phyloP scores from a whole-genome alignment of 2,329 filamentous ascomycete genomes.

The Thelonectria discophora region DNA sequence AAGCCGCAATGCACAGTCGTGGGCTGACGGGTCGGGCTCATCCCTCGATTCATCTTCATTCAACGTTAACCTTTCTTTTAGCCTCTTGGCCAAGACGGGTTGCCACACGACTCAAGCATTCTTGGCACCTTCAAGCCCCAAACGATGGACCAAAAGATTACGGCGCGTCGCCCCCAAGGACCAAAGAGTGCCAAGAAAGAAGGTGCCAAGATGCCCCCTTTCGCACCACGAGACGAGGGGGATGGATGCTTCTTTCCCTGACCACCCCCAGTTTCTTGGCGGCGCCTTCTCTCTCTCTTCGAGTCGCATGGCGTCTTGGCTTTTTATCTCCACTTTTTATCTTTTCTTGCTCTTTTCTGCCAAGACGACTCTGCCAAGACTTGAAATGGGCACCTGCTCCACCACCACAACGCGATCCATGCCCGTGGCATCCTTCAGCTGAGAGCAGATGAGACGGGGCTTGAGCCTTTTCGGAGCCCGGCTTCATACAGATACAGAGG shows the following conservation, averaged over 20 bases:
- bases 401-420: too few species aligned
- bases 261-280: constrained; percentile 14
- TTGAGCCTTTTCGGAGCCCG: background rate
- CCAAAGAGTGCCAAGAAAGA: constrained; percentile 1
- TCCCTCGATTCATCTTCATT: too few species aligned
- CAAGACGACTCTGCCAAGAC: constrained; percentile 16
- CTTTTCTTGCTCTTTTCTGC: background rate
- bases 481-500: background rate
- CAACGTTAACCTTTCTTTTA: constrained; percentile 7
- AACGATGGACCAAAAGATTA: background rate
- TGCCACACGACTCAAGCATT: constrained; percentile 34
- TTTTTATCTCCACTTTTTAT: background rate
- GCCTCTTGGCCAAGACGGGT: constrained; percentile 34
- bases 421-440: too few species aligned
- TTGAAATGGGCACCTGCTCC: background rate
- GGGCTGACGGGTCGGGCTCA: too few species aligned
- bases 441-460: background rate
- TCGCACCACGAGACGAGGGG: background rate
- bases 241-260: background rate
- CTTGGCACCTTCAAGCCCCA: constrained; percentile 8
- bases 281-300: background rate
- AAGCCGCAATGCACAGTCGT: background rate
- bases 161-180: background rate
- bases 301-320: constrained; percentile 14
- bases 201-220: constrained; percentile 9